Percentiles rank a stretch among this genome's conserved stretches.
Evolutionary conservation across 1,284 basidiomycete species (phyloP).

Genomic region (Athelia sp.): DNA sequence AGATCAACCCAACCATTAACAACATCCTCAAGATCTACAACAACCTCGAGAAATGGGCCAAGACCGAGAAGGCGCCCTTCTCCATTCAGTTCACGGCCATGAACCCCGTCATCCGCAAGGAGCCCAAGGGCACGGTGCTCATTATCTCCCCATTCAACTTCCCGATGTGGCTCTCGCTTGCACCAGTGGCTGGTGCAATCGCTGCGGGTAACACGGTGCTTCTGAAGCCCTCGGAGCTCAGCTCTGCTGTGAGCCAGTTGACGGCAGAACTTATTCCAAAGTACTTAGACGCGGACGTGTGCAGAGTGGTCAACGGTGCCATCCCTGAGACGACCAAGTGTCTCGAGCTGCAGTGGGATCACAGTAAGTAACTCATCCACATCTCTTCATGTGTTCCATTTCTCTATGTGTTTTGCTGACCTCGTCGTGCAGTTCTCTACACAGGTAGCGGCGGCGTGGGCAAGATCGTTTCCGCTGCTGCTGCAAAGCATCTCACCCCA

Average conservation of each 20-base stretch:
- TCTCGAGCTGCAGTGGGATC: constrained; percentile 82
- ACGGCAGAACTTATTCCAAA: constrained; percentile 72
- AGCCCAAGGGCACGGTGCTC: constrained; percentile 72
- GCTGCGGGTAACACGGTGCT: constrained; percentile 76
- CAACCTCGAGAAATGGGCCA: constrained; percentile 73
- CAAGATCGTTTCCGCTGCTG: constrained; percentile 75
- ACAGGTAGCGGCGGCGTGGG: constrained; percentile 72
- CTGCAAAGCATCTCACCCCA: constrained; percentile 84
- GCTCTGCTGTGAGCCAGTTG: constrained; percentile 60
- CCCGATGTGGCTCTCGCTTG: constrained; percentile 45
- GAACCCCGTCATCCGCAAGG: constrained; percentile 65
- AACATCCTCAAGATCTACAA: constrained; percentile 66
- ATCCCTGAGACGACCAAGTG: constrained; percentile 75
- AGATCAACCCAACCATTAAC: constrained; percentile 45
- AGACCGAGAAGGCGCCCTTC: constrained; percentile 58
- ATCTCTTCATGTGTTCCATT: too few species aligned
- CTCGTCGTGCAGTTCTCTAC: constrained; percentile 2
- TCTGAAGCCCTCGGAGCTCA: constrained; percentile 82
- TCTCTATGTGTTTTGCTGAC: too few species aligned
- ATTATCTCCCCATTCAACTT: constrained; percentile 67
- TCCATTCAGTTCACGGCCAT: constrained; percentile 48
- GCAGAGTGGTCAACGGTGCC: constrained; percentile 73
- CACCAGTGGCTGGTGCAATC: constrained; percentile 64
- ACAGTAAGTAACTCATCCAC: too few species aligned
- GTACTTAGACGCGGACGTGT: constrained; percentile 76